Percentiles rank a stretch among this genome's conserved stretches.
These are phyloP conservation scores for Ophiostoma piceae DNA, from an alignment of 2,329 filamentous ascomycete genomes.

Conservation along the genomic window DNA sequence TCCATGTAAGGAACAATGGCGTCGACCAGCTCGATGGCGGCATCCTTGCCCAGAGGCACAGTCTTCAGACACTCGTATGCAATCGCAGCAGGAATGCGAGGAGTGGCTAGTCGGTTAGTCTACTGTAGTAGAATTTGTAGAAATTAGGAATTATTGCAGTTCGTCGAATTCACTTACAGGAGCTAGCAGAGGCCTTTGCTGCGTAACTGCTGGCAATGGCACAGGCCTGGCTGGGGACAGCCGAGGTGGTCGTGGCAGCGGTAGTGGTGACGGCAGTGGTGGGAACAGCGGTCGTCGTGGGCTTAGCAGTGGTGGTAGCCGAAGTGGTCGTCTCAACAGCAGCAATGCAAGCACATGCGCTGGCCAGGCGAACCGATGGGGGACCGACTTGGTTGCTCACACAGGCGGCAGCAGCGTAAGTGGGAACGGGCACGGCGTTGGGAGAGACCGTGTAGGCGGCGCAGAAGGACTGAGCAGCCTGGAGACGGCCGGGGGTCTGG, in stretches of 20 bases:
- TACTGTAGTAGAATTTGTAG: neutral
- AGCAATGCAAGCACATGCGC: constrained; percentile 29
- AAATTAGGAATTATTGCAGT: neutral
- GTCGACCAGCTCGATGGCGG: constrained; percentile 38
- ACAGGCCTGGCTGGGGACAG: constrained; percentile 18
- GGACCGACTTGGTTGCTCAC: constrained; percentile 21
- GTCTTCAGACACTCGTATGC: constrained; percentile 41
- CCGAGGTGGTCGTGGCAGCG: neutral
- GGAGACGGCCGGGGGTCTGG: constrained; percentile 33
- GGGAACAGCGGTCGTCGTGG: neutral
- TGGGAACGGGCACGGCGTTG: neutral
- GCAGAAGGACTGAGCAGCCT: constrained; percentile 35
- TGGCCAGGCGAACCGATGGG: constrained; percentile 27
- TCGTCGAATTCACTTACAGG: neutral
- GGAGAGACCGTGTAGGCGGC: constrained; percentile 28
- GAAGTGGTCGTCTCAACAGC: constrained; percentile 10
- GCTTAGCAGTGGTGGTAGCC: neutral
- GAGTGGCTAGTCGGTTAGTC: constrained; percentile 27
- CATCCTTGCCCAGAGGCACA: constrained; percentile 39
- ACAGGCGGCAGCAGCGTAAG: neutral
- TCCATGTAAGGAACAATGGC: constrained; percentile 40
- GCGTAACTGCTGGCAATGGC: constrained; percentile 28
- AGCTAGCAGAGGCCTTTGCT: constrained; percentile 18
- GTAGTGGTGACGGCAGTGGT: neutral
- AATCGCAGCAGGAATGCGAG: constrained; percentile 36